Evolutionary conservation across 371 early-diverging fungal genomes (phyloP), one percentile per base, ranked within the genome.

Genomic region (Dinochytrium kinnereticum): DNA sequence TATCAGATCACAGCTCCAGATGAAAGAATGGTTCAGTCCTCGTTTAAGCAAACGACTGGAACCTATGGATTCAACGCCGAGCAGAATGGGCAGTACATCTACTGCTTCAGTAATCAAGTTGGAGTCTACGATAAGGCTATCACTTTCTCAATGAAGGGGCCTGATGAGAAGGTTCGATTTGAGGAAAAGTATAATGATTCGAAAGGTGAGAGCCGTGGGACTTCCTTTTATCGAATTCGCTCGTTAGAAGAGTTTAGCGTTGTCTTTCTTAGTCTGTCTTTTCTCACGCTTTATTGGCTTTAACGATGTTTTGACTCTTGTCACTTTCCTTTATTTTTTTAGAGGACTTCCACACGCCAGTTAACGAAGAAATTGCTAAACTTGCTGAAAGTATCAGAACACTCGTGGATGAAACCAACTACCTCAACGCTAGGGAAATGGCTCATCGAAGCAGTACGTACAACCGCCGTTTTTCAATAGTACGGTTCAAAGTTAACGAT

Each of bases 31-130:
- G 74, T 92, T 26, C 83, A 86, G 70, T 81, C 80, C 37, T 81
- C 73, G 33, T 72, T 78, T 36, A 79, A 81, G 51, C 76, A 88
- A 49, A 80, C 89, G 2, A 82, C 86, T 37, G 88, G 84, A 3
- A 83, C 85, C 2, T 88, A 84, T 72, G 81, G 83, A 31, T 75
- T 91, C 34, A 82, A 78, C 33, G 91, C 92, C 21, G 79, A 84
- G 28, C 17, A 33, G 13, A 82, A 76, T 30, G 93, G 94, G 34
- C 81, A 76, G 76, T 86, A 90, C 70, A 83, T 84, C n/a, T 94
- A 91, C 78, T 94, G 94, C 82, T 93, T 94, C 82, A 85, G 84
- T 72, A 93, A 93, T 71, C 71, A 71, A 28, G 75, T 66, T 50
- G 68, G 73, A 15, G 10, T 64, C 13, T 31, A 57, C 19, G 79